Conservation (phyloP, 1,284 basidiomycete species). For the Apiotrichum siamense region DNA sequence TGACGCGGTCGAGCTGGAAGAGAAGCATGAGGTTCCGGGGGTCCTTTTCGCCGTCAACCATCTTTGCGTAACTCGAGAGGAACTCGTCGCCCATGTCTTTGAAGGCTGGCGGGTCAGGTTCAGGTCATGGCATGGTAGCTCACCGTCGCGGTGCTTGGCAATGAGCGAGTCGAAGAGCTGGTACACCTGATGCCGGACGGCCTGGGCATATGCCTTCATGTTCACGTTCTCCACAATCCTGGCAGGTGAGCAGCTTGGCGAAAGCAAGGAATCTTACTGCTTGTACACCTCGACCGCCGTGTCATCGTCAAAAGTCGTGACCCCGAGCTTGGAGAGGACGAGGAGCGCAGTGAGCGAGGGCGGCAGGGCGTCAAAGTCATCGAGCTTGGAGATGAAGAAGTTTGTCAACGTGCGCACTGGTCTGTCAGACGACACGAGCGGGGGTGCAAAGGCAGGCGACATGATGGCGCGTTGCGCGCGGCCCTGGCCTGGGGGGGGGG, state of each 20-base stretch:
- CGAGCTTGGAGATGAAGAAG: constrained; percentile 82
- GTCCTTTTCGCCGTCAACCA: constrained; percentile 95
- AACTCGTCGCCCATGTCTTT: constrained; percentile 68
- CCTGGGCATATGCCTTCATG: constrained; percentile 75
- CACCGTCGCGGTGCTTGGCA: constrained; percentile 65
- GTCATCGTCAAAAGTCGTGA: constrained; percentile 60
- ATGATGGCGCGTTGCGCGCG: no score
- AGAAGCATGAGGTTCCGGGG: constrained; percentile 87
- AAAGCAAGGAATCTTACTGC: constrained; percentile 53
- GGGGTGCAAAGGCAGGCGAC: not conserved
- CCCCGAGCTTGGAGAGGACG: constrained; percentile 56
- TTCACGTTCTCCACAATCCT: constrained; percentile 74
- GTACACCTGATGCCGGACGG: constrained; percentile 75
- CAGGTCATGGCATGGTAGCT: constrained; percentile 15
- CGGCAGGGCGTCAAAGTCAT: constrained; percentile 71
- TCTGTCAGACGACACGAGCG: not conserved
- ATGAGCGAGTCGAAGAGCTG: constrained; percentile 74
- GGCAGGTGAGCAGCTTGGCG: not conserved
- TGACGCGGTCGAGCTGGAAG: constrained; percentile 77
- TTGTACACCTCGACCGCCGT: constrained; percentile 64
- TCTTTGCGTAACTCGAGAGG: constrained; percentile 64
- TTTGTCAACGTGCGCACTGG: constrained; percentile 70
- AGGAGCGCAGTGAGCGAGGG: constrained; percentile 69
- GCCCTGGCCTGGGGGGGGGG: no score
- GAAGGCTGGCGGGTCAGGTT: constrained; percentile 52